Base-by-base conservation (phyloP, 805 yeast genomes). In the Ogataea ramenticola region DNA sequence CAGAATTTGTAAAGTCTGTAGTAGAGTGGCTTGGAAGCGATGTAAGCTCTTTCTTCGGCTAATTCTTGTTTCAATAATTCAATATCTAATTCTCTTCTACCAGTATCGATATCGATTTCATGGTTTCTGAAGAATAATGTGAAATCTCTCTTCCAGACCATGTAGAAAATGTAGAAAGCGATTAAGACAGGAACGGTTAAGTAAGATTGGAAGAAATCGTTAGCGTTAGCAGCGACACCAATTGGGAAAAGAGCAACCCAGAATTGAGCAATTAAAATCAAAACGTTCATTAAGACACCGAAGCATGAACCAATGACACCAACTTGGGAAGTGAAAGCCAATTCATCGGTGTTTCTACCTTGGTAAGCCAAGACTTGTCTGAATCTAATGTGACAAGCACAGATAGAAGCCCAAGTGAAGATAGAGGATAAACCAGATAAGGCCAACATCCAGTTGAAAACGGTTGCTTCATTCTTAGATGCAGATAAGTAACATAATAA, bases 161-260 rank as follows among this genome's bases (percentile, higher is more conserved):
- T 24, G 57, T 58, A 65, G 40, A 46, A 41, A 32, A 50, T 24
- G 48, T 54, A 81, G 62, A 78, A 74, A 2, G 62, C 74, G 32
- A 86, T 43, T 35, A 82, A 68, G 39, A 85, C 74, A 17, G 86
- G 86, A 46, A 72, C 70, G 12, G 87, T 77, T 53, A 86, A 67
- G 62, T 80, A 86, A 22, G 77, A 67, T 57, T 73, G 66, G 70
- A 86, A 86, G 71, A 86, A 86, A 38, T 53, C 64, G 34, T 62
- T 54, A 9, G 86, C 85, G 57, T 65, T 69, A 43, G 83, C 77
- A 10, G 62, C 39, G 7, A 46, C 68, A 14, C 79, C 78, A 39
- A 79, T 57, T 43, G 95, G 95, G 72, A 71, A 86, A 36, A 84
- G 65, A 7, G 93, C 90, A 46, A 82, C 72, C 87, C 91, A 87